These are phyloP conservation scores for Boechera retrofracta DNA, from an alignment of 345 rosid genomes.

Conservation along the genomic window DNA sequence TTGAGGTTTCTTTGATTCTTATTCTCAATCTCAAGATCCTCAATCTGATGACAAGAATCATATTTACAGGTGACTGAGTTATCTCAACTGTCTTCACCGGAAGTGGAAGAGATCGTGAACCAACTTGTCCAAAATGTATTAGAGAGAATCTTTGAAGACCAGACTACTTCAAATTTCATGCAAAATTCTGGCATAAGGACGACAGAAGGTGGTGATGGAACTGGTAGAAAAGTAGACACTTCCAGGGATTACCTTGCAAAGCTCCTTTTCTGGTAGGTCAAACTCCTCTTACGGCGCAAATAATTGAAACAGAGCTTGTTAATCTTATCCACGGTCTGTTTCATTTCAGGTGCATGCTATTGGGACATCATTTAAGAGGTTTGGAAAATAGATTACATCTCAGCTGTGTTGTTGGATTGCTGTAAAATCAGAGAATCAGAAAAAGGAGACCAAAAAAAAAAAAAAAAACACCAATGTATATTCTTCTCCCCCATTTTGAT, in stretches of 20 bases:
- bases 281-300: not conserved
- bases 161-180: conserved; percentile 43
- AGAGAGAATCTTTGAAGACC: conserved; percentile 58
- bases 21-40: not conserved
- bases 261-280: conserved; percentile 84
- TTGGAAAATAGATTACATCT: conserved; percentile 91
- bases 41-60: conserved; percentile 9
- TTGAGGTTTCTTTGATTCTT: not conserved
- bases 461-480: conserved; percentile 49
- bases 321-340: not conserved
- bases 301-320: not conserved
- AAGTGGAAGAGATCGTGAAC: conserved; percentile 85
- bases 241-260: conserved; percentile 92
- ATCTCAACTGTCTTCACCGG: conserved; percentile 81
- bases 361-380: conserved; percentile 96
- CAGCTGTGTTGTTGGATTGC: conserved; percentile 86
- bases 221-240: conserved; percentile 56
- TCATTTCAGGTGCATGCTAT: conserved; percentile 81
- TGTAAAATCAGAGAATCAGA: conserved; percentile 52
- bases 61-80: conserved; percentile 67
- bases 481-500: conserved; percentile 48
- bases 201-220: conserved; percentile 51
- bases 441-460: conserved; percentile 22
- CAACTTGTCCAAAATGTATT: conserved; percentile 76
- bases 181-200: conserved; percentile 45